Conservation (phyloP, 805 yeast genomes). For the Wickerhamomyces rabaulensis region DNA sequence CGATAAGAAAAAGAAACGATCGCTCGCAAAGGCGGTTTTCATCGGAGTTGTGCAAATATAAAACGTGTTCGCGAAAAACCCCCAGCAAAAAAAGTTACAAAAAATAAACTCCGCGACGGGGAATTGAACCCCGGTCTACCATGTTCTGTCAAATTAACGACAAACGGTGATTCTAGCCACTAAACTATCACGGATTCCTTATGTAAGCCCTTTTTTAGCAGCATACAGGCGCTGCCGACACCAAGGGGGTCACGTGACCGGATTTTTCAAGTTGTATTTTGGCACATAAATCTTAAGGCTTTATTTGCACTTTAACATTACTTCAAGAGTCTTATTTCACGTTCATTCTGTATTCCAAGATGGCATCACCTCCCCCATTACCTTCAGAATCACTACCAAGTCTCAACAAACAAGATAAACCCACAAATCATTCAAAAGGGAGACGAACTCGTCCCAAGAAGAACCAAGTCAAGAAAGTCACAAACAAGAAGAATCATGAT, state of each 20-base stretch:
- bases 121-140: slow-evolving; percentile 24
- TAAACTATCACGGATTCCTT: slow-evolving; percentile 21
- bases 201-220: not conserved
- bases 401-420: no score
- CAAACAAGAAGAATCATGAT: no score
- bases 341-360: not conserved
- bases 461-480: not conserved
- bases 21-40: no score
- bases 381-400: not conserved
- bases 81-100: not conserved
- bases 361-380: not conserved
- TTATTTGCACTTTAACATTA: no score
- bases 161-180: slow-evolving; percentile 24
- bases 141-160: slow-evolving; percentile 10
- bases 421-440: no score
- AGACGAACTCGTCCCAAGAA: not conserved
- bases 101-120: slow-evolving; percentile 20
- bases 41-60: not conserved
- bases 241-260: no score
- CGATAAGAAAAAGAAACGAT: not conserved
- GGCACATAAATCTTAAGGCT: not conserved
- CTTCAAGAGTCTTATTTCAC: no score
- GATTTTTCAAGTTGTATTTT: no score
- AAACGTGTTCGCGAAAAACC: not conserved
- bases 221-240: no score